phyloP scores from a whole-genome alignment of 345 rosid genomes.

The Eucalyptus caleyi region DNA sequence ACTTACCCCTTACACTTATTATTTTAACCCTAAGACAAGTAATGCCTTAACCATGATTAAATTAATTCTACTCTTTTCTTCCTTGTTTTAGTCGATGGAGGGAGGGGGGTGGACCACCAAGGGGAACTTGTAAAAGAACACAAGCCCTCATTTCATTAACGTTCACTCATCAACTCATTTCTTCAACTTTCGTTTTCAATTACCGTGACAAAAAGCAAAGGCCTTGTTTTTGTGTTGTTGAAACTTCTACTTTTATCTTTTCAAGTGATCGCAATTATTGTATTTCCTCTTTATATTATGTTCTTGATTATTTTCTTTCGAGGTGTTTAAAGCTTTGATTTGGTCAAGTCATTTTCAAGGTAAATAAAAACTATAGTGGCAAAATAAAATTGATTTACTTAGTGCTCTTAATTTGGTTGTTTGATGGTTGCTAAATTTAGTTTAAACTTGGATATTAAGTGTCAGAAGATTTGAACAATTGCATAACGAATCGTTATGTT shows the following conservation, averaged over 20 bases:
- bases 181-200: slow-evolving; percentile 3
- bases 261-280: background rate
- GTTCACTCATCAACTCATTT: background rate
- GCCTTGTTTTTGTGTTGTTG: background rate
- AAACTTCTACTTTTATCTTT: too few species aligned
- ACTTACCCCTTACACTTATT: background rate
- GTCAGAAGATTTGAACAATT: too few species aligned
- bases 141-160: background rate
- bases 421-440: background rate
- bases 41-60: background rate
- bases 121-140: background rate
- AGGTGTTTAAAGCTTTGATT: background rate
- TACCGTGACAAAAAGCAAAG: background rate
- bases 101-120: too few species aligned
- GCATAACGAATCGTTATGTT: too few species aligned
- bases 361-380: background rate
- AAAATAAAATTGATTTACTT: background rate
- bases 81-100: background rate
- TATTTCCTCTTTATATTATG: background rate
- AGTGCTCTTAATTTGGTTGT: background rate
- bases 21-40: background rate
- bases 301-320: background rate
- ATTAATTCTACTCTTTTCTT: background rate
- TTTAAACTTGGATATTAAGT: too few species aligned
- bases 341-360: background rate